Evolutionary conservation across 1,284 basidiomycete genomes (phyloP).

Genomic region (Volvariella volvacea): DNA sequence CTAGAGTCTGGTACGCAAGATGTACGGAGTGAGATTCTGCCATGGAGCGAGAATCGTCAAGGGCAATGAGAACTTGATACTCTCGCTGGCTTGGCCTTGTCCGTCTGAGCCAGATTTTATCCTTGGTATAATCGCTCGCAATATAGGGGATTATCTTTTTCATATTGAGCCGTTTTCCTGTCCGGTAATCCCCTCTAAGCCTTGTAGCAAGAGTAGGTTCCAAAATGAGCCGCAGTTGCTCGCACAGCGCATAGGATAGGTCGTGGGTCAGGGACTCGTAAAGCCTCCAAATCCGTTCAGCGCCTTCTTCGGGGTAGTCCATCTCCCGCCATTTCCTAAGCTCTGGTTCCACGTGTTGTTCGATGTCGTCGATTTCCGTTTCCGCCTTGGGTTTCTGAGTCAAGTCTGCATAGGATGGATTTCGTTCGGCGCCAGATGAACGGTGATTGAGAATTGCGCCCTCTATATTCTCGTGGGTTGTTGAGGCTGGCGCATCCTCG

Average conservation of each 20-base stretch:
- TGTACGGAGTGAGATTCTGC: conserved; percentile 90
- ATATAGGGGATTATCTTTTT: conserved; percentile 99
- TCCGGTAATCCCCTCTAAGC: conserved; percentile 95
- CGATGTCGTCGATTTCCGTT: conserved; percentile 29
- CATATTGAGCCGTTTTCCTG: conserved; percentile 98
- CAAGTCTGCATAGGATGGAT: conserved; percentile 11
- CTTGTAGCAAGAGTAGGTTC: conserved; percentile 94
- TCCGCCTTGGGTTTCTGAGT: conserved; percentile 24
- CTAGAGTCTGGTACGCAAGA: conserved; percentile 92
- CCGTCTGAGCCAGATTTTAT: conserved; percentile 98
- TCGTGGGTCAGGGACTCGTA: conserved; percentile 91
- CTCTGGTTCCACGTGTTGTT: conserved; percentile 49
- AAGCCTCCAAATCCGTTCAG: conserved; percentile 82
- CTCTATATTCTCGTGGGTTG: conserved; percentile 28
- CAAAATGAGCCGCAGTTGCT: conserved; percentile 94
- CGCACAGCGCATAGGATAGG: conserved; percentile 87
- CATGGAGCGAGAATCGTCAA: conserved; percentile 98
- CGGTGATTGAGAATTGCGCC: conserved; percentile 36
- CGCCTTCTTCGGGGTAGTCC: conserved; percentile 50
- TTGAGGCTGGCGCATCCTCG: conserved; percentile 20
- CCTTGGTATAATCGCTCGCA: conserved; percentile 98
- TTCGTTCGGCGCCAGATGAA: conserved; percentile 3
- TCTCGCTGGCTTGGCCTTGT: conserved; percentile 92
- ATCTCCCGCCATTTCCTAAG: conserved; percentile 58
- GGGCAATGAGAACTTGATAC: conserved; percentile 92